These are phyloP conservation scores for Mycena chlorophos DNA, from an alignment of 768 basidiomycete species.

Conservation along the genomic window DNA sequence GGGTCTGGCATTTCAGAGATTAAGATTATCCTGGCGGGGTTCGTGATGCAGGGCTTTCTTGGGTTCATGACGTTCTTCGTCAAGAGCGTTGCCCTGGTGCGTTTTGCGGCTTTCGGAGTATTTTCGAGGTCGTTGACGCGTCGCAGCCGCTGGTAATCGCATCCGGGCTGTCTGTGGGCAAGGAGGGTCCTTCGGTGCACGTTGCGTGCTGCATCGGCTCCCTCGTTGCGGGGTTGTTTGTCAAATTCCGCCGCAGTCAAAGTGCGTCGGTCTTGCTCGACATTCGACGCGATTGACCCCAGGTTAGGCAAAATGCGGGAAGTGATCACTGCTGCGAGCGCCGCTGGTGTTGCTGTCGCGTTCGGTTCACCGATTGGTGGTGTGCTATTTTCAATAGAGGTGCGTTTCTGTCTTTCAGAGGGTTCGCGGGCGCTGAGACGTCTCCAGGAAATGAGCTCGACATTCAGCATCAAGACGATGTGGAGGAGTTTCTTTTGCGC, in stretches of 20 bases:
- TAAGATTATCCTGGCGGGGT: slow-evolving; percentile 96
- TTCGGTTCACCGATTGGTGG: slow-evolving; percentile 99
- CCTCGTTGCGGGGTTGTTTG: slow-evolving; percentile 83
- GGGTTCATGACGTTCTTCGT: slow-evolving; percentile 88
- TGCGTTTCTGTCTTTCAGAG: slow-evolving; percentile 26
- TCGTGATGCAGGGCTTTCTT: slow-evolving; percentile 95
- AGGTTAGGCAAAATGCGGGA: slow-evolving; percentile 79
- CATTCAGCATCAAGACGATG: slow-evolving; percentile 97
- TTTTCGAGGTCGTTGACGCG: slow-evolving; percentile 11
- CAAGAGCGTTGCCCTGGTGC: slow-evolving; percentile 90
- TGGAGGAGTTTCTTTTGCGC: slow-evolving; percentile 99
- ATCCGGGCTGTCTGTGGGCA: slow-evolving; percentile 94
- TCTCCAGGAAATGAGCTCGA: slow-evolving; percentile 93
- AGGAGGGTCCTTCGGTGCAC: slow-evolving; percentile 98
- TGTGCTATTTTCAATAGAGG: slow-evolving; percentile 96
- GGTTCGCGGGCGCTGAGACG: slow-evolving; percentile 1
- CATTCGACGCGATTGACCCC: background rate
- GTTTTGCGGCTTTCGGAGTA: slow-evolving; percentile 27
- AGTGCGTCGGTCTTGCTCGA: slow-evolving; percentile 47
- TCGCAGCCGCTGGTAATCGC: slow-evolving; percentile 91
- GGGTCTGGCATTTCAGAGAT: slow-evolving; percentile 99
- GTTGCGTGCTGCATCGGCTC: slow-evolving; percentile 93
- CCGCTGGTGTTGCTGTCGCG: slow-evolving; percentile 97
- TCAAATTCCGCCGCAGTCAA: slow-evolving; percentile 82
- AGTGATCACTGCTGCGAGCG: slow-evolving; percentile 91